Evolutionary conservation across 2,329 filamentous ascomycete genomes (phyloP), one percentile per base, ranked within the genome.

Genomic region (Arthrinium phaeospermum): DNA sequence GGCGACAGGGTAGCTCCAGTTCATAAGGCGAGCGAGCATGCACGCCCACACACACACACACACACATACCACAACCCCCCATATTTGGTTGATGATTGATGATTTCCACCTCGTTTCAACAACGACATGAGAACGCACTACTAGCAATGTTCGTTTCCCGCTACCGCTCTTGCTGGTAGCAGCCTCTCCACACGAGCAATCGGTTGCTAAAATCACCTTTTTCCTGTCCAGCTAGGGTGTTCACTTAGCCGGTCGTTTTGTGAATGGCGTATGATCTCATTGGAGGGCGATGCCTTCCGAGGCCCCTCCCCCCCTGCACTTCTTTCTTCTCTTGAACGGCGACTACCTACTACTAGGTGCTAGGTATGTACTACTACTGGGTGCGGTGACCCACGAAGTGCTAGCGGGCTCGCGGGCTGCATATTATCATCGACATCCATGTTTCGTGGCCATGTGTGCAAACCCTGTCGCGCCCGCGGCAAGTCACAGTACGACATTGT

Each of bases 361-460:
- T n/a, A n/a, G n/a, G n/a, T n/a, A n/a, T n/a, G n/a, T n/a, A n/a
- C n/a, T n/a, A 30, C 2, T 30, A 30, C 27, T 30, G 27, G 27
- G 27, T 4, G 27, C 27, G 27, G 27, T 30, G 27, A 30, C 27
- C 27, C 27, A 30, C 27, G 27, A 30, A 30, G 27, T 30, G 27
- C 27, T 30, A 30, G 27, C 27, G 27, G 57, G 19, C 22, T 7
- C 41, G 57, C 30, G 57, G 57, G 57, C 57, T 64, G 57, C 57
- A 64, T 64, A 64, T 64, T 64, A 64, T n/a, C 57, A 64, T 64
- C 57, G 57, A 19, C 57, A 64, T 41, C 57, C 57, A 64, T 61
- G 53, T 61, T 61, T 61, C 53, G 53, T 37, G 7, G 53, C 53
- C 53, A 61, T 64, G 57, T 64, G 57, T 41, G 19, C 12, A 30